Percentiles rank a stretch among this genome's conserved stretches.
These are phyloP conservation scores for Phalaenopsis equestris DNA, from an alignment of 106 monocot species.

Conservation along the genomic window DNA sequence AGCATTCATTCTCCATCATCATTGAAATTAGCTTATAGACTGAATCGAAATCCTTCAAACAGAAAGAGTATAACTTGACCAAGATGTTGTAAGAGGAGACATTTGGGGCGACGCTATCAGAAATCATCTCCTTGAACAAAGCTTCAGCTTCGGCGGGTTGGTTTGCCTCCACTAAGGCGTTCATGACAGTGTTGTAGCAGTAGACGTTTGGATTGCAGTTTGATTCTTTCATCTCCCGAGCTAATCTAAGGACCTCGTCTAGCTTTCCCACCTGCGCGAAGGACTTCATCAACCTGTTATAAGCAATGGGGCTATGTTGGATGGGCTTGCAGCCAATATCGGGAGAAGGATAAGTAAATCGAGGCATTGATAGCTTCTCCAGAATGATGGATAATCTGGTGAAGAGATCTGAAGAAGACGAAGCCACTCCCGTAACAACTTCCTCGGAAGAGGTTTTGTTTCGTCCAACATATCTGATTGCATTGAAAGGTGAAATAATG, in stretches of 20 bases:
- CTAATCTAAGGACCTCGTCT: conserved; percentile 26
- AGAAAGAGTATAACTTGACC: conserved; percentile 40
- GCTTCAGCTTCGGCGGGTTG: conserved; percentile 15
- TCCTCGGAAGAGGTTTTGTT: background rate
- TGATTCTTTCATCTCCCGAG: conserved; percentile 30
- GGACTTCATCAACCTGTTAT: conserved; percentile 37
- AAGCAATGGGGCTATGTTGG: conserved; percentile 9
- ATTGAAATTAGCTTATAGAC: conserved; percentile 20
- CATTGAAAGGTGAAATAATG: background rate
- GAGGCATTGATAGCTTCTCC: background rate
- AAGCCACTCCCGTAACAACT: no score
- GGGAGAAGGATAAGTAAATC: background rate
- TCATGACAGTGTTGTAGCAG: conserved; percentile 43
- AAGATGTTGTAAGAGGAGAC: conserved; percentile 36
- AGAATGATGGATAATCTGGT: background rate
- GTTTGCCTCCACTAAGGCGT: conserved; percentile 20
- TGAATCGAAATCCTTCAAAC: conserved; percentile 19
- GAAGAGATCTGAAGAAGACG: background rate
- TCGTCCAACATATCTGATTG: background rate
- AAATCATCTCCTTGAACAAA: conserved; percentile 39
- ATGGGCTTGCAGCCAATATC: background rate
- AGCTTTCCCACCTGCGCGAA: conserved; percentile 20
- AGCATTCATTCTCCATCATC: conserved; percentile 23
- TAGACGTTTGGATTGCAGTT: conserved; percentile 13
- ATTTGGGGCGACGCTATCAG: conserved; percentile 21